Conservation (phyloP, 2,329 filamentous ascomycete species). For the Cladosporium oxysporum region DNA sequence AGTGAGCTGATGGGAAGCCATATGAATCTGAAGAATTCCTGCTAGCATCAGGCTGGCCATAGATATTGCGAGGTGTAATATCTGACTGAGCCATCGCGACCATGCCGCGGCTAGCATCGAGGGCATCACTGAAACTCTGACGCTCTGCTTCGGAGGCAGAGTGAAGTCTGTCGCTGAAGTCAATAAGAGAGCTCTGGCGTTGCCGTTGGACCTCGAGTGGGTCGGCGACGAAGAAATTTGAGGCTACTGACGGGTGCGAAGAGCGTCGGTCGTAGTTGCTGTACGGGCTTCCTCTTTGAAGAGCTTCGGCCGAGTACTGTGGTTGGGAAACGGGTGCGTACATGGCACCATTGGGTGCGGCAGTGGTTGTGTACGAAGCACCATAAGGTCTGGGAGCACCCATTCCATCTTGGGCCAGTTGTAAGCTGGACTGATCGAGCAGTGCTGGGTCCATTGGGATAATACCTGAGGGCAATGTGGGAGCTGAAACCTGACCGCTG, state of each 20-base stretch:
- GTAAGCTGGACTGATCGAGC: constrained; percentile 66
- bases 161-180: constrained; percentile 60
- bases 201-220: constrained; percentile 48
- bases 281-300: constrained; percentile 52
- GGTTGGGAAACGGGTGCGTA: constrained; percentile 69
- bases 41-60: constrained; percentile 64
- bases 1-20: constrained; percentile 83
- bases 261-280: constrained; percentile 67
- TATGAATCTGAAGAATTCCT: constrained; percentile 83
- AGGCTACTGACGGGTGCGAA: constrained; percentile 79
- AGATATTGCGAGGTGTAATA: constrained; percentile 82
- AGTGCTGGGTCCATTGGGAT: constrained; percentile 60
- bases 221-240: constrained; percentile 53
- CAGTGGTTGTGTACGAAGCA: constrained; percentile 69
- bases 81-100: constrained; percentile 88
- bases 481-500: constrained; percentile 68
- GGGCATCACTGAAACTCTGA: constrained; percentile 79
- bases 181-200: constrained; percentile 65
- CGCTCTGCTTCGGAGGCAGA: constrained; percentile 58
- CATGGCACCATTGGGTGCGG: constrained; percentile 67
- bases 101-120: constrained; percentile 93
- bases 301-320: constrained; percentile 76
- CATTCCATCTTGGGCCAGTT: constrained; percentile 72
- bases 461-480: constrained; percentile 70
- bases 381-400: constrained; percentile 68